Percentiles rank a stretch among this genome's conserved stretches.
These are phyloP conservation scores for Talaromyces sp. DNA, from an alignment of 2,329 filamentous ascomycete species.

Conservation along the genomic window DNA sequence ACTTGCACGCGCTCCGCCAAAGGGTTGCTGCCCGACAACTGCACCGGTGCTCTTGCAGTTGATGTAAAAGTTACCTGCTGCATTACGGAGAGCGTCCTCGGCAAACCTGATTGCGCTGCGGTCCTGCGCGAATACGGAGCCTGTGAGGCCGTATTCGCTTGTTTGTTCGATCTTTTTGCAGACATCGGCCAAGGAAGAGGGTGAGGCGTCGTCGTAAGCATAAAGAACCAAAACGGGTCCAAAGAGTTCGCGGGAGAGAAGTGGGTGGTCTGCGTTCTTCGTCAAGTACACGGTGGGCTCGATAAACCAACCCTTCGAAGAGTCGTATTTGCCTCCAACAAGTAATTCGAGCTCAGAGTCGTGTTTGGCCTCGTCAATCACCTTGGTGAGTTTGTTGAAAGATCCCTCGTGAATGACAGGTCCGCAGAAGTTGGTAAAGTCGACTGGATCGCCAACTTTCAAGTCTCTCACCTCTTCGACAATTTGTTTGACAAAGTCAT, in stretches of 20 bases:
- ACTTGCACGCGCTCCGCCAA: conserved; percentile 64
- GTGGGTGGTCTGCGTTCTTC: conserved; percentile 67
- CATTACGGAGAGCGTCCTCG: conserved; percentile 35
- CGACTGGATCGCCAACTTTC: conserved; percentile 65
- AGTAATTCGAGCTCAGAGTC: conserved; percentile 71
- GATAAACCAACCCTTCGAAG: conserved; percentile 75
- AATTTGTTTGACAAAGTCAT: conserved; percentile 65
- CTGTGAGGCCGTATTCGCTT: conserved; percentile 42
- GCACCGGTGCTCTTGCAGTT: conserved; percentile 60
- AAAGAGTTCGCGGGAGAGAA: conserved; percentile 77
- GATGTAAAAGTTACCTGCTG: conserved; percentile 44
- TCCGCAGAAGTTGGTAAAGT: conserved; percentile 76
- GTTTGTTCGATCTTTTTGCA: conserved; percentile 50
- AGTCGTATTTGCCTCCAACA: conserved; percentile 72
- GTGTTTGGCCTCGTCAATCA: conserved; percentile 75
- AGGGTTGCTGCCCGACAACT: conserved; percentile 70
- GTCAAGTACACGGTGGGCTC: conserved; percentile 79
- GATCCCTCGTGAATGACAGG: conserved; percentile 79
- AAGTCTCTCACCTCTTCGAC: conserved; percentile 66
- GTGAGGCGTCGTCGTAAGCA: conserved; percentile 68
- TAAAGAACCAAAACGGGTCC: conserved; percentile 72
- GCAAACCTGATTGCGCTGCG: conserved; percentile 35
- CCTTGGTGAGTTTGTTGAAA: conserved; percentile 74
- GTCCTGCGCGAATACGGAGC: conserved; percentile 42
- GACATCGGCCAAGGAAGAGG: conserved; percentile 57